phyloP scores from a whole-genome alignment of 2,329 filamentous ascomycete species.

The Ophiocordyceps australis region DNA sequence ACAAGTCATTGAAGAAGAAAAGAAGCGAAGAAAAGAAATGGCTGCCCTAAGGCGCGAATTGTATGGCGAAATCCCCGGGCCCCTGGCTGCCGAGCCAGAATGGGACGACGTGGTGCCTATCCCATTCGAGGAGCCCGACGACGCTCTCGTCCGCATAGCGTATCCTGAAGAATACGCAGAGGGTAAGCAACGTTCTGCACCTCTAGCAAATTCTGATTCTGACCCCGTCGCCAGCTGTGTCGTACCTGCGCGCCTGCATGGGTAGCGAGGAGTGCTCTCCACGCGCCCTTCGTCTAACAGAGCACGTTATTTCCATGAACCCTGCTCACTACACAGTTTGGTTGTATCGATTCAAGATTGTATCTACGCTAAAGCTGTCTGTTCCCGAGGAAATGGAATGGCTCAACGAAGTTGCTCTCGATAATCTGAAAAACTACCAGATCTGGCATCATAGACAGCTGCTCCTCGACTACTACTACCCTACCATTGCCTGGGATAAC shows the following conservation, averaged over 20 bases:
- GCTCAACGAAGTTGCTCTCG: constrained; percentile 69
- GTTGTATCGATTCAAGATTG: constrained; percentile 76
- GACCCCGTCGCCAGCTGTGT: constrained; percentile 41
- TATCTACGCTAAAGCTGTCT: constrained; percentile 47
- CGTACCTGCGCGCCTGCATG: constrained; percentile 90
- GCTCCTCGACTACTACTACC: constrained; percentile 39
- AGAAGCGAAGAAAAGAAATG: constrained; percentile 28
- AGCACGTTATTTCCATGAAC: constrained; percentile 82
- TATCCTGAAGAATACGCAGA: constrained; percentile 83
- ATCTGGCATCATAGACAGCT: constrained; percentile 71
- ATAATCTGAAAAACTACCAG: constrained; percentile 94
- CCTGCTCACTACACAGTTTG: constrained; percentile 97
- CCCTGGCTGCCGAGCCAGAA: constrained; percentile 41
- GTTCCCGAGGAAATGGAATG: constrained; percentile 61
- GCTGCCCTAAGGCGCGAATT: constrained; percentile 29
- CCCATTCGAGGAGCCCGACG: constrained; percentile 63
- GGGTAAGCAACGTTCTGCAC: constrained; percentile 21
- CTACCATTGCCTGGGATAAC: constrained; percentile 40
- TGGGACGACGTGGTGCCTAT: constrained; percentile 81
- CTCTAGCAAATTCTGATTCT: not conserved
- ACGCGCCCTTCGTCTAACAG: constrained; percentile 64
- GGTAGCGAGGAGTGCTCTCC: constrained; percentile 66
- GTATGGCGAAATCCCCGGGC: constrained; percentile 28
- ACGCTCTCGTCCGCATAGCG: constrained; percentile 79
- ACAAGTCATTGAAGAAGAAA: constrained; percentile 27